These are phyloP conservation scores for Termitomyces sp. DNA, from an alignment of 768 basidiomycete species.

Conservation along the genomic window DNA sequence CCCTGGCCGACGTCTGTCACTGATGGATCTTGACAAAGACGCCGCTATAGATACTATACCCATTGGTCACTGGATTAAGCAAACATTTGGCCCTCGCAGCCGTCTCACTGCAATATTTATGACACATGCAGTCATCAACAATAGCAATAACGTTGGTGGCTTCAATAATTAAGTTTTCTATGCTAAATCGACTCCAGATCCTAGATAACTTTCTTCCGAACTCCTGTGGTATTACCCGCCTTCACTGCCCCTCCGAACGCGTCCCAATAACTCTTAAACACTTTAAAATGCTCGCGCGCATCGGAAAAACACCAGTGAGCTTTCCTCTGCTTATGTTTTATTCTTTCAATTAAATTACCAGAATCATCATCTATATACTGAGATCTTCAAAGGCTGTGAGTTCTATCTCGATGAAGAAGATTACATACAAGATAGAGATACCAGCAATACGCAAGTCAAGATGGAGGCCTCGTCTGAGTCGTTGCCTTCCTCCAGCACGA, in stretches of 20 bases:
- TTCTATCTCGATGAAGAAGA: conserved; percentile 70
- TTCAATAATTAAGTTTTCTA: background rate
- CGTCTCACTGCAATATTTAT: conserved; percentile 61
- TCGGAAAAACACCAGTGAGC: conserved; percentile 57
- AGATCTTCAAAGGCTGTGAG: conserved; percentile 59
- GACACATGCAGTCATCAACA: conserved; percentile 70
- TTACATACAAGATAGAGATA: conserved; percentile 38
- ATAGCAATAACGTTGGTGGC: conserved; percentile 38
- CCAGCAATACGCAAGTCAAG: conserved; percentile 26
- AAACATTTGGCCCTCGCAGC: conserved; percentile 49
- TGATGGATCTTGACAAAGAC: background rate
- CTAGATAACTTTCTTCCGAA: conserved; percentile 37
- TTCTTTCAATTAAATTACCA: conserved; percentile 15
- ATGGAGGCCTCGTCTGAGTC: conserved; percentile 29
- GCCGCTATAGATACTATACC: conserved; percentile 40
- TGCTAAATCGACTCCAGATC: conserved; percentile 27
- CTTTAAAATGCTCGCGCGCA: conserved; percentile 65
- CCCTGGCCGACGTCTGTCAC: background rate
- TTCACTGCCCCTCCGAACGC: conserved; percentile 16
- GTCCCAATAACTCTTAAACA: conserved; percentile 75
- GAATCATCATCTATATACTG: conserved; percentile 50
- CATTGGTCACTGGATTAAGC: conserved; percentile 57
- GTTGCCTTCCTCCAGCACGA: conserved; percentile 19
- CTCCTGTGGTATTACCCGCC: conserved; percentile 14
- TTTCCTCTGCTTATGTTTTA: background rate